Evolutionary conservation across 1,139 yeast species (phyloP), one percentile per base, ranked within the genome.

Genomic region (Blastobotrys petasosporus): DNA sequence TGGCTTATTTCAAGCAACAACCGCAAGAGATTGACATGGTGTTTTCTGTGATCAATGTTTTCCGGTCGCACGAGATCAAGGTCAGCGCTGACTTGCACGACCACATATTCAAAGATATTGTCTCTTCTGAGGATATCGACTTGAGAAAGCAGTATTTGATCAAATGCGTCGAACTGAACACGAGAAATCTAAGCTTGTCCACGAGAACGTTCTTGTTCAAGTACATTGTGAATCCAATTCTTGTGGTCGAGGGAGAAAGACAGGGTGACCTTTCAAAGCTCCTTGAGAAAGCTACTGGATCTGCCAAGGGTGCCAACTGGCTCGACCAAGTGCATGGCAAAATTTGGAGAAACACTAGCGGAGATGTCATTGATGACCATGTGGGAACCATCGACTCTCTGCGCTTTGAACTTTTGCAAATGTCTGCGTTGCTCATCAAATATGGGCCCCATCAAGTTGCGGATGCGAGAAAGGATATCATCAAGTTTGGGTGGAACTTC

Each of bases 401-500:
- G 63, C 71, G 95, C 49, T 78, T 85, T 52, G 94, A 86, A 50
- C 70, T 92, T 12, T 71, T 94, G 36, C 96, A 90, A 56, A 67
- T 87, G 62, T 84, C 97, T 0, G 81, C 96, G 0, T 67, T 85
- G 44, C 67, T 92, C 39, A 77, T 90, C 37, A 82, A 82, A 58
- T 75, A 80, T 66, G 82, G 87, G 1, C 79, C 95, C 0, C 64
- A 69, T 1, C 64, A 73, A 17, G 74, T 87, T 13, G 69, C 76
- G 7, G 82, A 78, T n/a, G 75, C 79, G 54, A 75, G 88, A 41
- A 92, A 88, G 59, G 96, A 88, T 56, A 79, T 92, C 39, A 86
- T 92, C 65, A 88, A 87, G 62, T 92, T 90, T 67, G 85, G 92
- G 55, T 94, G 98, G 98, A 85, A 85, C 55, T 86, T 82, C 59